phyloP scores from a whole-genome alignment of 2,329 filamentous ascomycete species.

The Pseudocercospora cruenta region DNA sequence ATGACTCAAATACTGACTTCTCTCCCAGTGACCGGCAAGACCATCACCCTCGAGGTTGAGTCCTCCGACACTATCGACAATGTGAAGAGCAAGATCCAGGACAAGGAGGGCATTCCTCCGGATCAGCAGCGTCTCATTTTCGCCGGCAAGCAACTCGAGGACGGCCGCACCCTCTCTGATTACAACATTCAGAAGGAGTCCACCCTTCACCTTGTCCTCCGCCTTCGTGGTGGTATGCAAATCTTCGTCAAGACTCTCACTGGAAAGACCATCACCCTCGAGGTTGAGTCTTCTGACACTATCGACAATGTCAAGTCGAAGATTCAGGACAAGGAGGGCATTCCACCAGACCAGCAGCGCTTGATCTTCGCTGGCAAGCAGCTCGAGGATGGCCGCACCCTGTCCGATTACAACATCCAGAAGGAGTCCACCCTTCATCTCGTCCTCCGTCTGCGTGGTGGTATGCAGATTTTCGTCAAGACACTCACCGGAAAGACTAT shows the following conservation, averaged over 20 bases:
- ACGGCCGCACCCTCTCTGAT: too few relatives aligned
- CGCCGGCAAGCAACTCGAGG: constrained; percentile 87
- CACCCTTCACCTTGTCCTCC: constrained; percentile 67
- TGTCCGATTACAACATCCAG: constrained; percentile 99
- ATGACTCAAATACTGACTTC: constrained; percentile 39
- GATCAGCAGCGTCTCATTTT: constrained; percentile 97
- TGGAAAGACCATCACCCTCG: too few relatives aligned
- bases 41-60: constrained; percentile 69
- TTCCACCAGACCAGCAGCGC: constrained; percentile 96
- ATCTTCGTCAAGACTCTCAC: constrained; percentile 99
- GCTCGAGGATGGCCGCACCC: constrained; percentile 95
- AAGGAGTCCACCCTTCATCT: constrained; percentile 99
- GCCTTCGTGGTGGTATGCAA: constrained; percentile 69
- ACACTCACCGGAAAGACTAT: constrained; percentile 99
- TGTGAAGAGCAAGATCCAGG: constrained; percentile 95
- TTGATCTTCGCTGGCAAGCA: constrained; percentile 99
- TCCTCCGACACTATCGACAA: constrained; percentile 90
- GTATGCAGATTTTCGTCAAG: constrained; percentile 62
- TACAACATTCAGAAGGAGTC: constrained; percentile 88
- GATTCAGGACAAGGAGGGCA: too few relatives aligned
- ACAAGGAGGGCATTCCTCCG: constrained; percentile 95
- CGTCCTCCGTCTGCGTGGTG: constrained; percentile 97
- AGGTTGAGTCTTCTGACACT: too few relatives aligned
- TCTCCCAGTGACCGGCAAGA: constrained; percentile 64
- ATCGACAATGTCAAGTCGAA: too few relatives aligned